Conservation (phyloP, 352 stramenopile species). For the Globisporangium sylvaticum region DNA sequence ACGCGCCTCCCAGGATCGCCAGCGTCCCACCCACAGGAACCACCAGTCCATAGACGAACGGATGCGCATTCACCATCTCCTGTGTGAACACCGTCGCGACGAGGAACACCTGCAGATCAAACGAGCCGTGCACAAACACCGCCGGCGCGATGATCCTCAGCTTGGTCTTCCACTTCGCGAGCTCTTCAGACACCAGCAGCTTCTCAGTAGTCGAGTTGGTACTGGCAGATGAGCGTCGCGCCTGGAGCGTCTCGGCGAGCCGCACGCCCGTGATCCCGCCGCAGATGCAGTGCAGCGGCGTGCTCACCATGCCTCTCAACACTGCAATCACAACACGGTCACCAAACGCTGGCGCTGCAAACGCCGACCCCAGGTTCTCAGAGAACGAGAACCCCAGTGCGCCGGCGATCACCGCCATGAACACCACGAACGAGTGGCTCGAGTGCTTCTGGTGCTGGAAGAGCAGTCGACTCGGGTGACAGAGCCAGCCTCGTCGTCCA, state of each 20-base stretch:
- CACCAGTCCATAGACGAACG: constrained; percentile 32
- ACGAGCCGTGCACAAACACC: constrained; percentile 53
- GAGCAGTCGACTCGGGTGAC: constrained; percentile 44
- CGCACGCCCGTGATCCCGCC: constrained; percentile 59
- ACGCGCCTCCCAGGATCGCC: constrained; percentile 23
- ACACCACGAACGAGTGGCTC: constrained; percentile 57
- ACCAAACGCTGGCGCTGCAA: constrained; percentile 25
- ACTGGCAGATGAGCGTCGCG: constrained; percentile 16
- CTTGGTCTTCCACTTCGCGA: constrained; percentile 36
- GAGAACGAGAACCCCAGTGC: constrained; percentile 58
- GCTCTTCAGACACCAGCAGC: constrained; percentile 11
- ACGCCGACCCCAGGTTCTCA: constrained; percentile 57
- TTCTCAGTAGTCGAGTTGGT: constrained; percentile 7
- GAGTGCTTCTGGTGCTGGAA: constrained; percentile 37
- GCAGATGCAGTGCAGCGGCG: constrained; percentile 60
- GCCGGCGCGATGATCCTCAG: constrained; percentile 34
- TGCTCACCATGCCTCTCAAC: constrained; percentile 38
- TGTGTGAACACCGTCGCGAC: constrained; percentile 37
- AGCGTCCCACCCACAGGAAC: constrained; percentile 27
- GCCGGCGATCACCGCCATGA: constrained; percentile 45
- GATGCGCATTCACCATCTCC: constrained; percentile 26
- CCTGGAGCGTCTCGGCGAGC: constrained; percentile 35
- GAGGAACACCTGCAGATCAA: constrained; percentile 59
- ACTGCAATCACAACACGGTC: constrained; percentile 35
- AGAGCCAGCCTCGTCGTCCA: constrained; percentile 34